A percentile compares a stretch with the other conserved stretches of the same genome.
Conservation (phyloP, 2,329 filamentous ascomycete species). For the Phaeosphaeria sp. region DNA sequence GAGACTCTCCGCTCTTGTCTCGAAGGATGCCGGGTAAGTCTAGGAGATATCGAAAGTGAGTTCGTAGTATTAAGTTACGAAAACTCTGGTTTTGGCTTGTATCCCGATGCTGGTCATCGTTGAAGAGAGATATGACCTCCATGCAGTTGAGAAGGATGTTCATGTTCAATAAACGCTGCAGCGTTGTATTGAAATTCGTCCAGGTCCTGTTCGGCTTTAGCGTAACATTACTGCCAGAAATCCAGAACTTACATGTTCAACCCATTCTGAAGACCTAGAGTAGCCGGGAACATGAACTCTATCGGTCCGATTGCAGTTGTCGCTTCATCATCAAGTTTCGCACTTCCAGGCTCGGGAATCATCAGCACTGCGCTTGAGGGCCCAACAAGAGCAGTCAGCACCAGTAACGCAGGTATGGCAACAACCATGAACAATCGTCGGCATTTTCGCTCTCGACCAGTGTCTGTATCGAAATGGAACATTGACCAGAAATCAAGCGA, state of each 20-base stretch:
- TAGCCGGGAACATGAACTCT: neutral
- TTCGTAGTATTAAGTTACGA: no score
- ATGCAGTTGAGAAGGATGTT: neutral
- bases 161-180: neutral
- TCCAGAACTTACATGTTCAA: neutral
- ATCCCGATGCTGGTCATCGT: no score
- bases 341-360: slow-evolving; percentile 6
- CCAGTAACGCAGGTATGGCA: neutral
- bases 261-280: neutral
- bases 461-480: neutral
- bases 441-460: neutral
- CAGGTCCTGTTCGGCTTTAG: neutral
- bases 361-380: slow-evolving; percentile 16
- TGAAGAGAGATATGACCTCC: no score
- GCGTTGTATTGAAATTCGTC: neutral
- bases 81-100: no score
- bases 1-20: no score
- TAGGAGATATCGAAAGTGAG: no score
- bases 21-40: no score
- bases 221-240: neutral
- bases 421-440: neutral
- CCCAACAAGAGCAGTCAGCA: slow-evolving; percentile 10
- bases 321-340: neutral
- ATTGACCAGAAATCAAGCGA: slow-evolving; percentile 17
- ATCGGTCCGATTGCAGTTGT: neutral